Percentiles rank a stretch among this genome's conserved stretches.
phyloP scores from a whole-genome alignment of 2,329 filamentous ascomycete species.

The Bimuria novae-zelandiae region DNA sequence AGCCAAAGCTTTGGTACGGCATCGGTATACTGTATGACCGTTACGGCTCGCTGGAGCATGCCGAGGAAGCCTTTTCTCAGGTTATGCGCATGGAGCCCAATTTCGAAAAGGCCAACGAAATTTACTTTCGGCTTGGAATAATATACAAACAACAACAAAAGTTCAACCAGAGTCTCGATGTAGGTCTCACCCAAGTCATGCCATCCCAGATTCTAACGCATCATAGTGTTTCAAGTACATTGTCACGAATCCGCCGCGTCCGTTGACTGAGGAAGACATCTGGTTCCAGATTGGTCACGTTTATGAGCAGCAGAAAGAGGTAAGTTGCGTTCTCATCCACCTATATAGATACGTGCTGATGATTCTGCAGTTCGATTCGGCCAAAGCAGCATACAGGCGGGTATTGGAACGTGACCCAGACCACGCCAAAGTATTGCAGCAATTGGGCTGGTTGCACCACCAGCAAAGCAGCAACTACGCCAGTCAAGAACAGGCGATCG shows the following conservation, averaged over 20 bases:
- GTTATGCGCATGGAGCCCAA: slow-evolving; percentile 98
- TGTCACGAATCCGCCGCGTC: slow-evolving; percentile 86
- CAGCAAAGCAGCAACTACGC: slow-evolving; percentile 90
- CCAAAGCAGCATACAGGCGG: slow-evolving; percentile 88
- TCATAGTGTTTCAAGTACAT: slow-evolving; percentile 97
- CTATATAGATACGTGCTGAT: no score
- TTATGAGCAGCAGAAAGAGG: slow-evolving; percentile 98
- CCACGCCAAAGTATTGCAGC: slow-evolving; percentile 96
- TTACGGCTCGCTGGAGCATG: slow-evolving; percentile 94
- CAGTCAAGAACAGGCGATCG: slow-evolving; percentile 94
- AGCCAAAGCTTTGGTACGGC: slow-evolving; percentile 98
- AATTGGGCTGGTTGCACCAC: slow-evolving; percentile 96
- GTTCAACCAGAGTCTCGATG: slow-evolving; percentile 88
- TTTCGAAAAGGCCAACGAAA: slow-evolving; percentile 98
- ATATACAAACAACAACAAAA: slow-evolving; percentile 99
- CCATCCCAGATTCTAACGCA: slow-evolving; percentile 15
- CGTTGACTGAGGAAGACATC: slow-evolving; percentile 95
- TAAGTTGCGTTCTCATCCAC: slow-evolving; percentile 56
- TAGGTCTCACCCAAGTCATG: slow-evolving; percentile 47
- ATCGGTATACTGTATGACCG: slow-evolving; percentile 97
- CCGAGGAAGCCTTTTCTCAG: slow-evolving; percentile 96
- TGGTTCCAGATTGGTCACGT: slow-evolving; percentile 99
- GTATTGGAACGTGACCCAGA: slow-evolving; percentile 94
- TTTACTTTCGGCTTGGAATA: slow-evolving; percentile 98
- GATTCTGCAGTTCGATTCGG: slow-evolving; percentile 77